Evolutionary conservation across 2,329 filamentous ascomycete species (phyloP), one percentile per base, ranked within the genome.

Genomic region (Penicillium sp.): DNA sequence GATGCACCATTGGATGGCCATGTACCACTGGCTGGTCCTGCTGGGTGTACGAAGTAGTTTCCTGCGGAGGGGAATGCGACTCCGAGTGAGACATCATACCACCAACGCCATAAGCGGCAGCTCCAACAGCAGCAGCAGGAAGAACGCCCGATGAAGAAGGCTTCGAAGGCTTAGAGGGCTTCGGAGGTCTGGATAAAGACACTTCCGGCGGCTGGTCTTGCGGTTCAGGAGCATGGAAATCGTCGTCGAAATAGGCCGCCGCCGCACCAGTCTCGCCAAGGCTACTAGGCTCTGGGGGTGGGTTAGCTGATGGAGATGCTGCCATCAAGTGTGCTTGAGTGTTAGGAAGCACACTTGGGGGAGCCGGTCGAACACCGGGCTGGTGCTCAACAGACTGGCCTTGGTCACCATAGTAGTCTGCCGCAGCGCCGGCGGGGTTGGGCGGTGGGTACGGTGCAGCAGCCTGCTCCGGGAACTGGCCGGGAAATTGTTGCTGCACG

Each of bases 351-450:
- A 85, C 76, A 1, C 79, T 76, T 24, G 82, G 81, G 32, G 75
- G 74, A 16, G 78, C 70, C 7, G 82, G 78, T 42, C 85, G 77
- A 11, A 85, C 76, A n/a, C 85, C 85, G 7, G 85, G 85, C 67
- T 87, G 85, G 13, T 75, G 68, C 10, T 74, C 67, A 2, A 87
- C 84, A 18, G 82, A 85, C 66, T 86, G 75, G 11, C 84, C 85
- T 63, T 84, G 79, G 66, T 87, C 85, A 42, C 81, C 78, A 67
- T 87, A 87, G 68, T 85, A 87, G 34, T 85, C 83, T 16, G 85
- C 79, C 6, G 83, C 83, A 35, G 78, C 76, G 32, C 84, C 85
- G 51, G 78, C 78, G 20, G 77, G 75, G 39, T 77, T 68, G 54
- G 74, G 72, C 51, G 78, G 78, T 52, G 75, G 71, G 62, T 78